Conservation (phyloP, 192 early-diverging fungal genomes). For the Linnemannia elongata region DNA sequence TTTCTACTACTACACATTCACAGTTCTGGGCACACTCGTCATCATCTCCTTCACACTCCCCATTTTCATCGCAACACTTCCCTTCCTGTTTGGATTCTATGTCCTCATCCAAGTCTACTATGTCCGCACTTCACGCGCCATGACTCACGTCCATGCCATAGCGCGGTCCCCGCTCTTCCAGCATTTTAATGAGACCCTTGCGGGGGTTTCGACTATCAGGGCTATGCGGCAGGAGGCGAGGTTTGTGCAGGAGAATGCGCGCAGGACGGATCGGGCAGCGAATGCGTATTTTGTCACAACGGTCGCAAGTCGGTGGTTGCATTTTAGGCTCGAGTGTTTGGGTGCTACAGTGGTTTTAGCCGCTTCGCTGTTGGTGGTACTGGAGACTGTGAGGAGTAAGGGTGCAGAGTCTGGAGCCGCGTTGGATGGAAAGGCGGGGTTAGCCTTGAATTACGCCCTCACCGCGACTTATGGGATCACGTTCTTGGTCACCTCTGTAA, state of each 20-base stretch:
- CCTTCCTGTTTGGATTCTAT: constrained; percentile 63
- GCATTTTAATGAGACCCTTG: constrained; percentile 71
- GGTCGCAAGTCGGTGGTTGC: constrained; percentile 76
- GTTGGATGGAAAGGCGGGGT: constrained; percentile 66
- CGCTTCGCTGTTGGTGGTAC: constrained; percentile 68
- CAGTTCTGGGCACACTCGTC: constrained; percentile 45
- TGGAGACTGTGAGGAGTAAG: constrained; percentile 50
- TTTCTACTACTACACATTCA: constrained; percentile 42
- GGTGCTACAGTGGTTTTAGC: constrained; percentile 75
- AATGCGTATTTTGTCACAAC: constrained; percentile 34
- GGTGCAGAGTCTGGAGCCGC: constrained; percentile 64
- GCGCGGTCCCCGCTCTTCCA: constrained; percentile 85
- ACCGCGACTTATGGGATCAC: constrained; percentile 78
- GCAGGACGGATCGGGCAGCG: background rate
- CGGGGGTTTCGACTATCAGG: constrained; percentile 72
- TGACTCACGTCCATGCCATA: constrained; percentile 86
- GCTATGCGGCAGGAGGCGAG: constrained; percentile 63
- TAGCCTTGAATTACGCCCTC: constrained; percentile 82
- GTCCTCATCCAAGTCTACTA: constrained; percentile 68
- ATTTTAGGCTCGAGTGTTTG: constrained; percentile 75
- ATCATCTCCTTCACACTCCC: constrained; percentile 58
- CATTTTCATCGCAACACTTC: constrained; percentile 55
- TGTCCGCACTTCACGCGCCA: constrained; percentile 75
- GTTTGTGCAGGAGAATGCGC: constrained; percentile 18
- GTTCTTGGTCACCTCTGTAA: constrained; percentile 78